A percentile compares a stretch with the other conserved stretches of the same genome.
These are phyloP conservation scores for Coccinonectria pachysandricola DNA, from an alignment of 2,329 filamentous ascomycete species.

Conservation along the genomic window DNA sequence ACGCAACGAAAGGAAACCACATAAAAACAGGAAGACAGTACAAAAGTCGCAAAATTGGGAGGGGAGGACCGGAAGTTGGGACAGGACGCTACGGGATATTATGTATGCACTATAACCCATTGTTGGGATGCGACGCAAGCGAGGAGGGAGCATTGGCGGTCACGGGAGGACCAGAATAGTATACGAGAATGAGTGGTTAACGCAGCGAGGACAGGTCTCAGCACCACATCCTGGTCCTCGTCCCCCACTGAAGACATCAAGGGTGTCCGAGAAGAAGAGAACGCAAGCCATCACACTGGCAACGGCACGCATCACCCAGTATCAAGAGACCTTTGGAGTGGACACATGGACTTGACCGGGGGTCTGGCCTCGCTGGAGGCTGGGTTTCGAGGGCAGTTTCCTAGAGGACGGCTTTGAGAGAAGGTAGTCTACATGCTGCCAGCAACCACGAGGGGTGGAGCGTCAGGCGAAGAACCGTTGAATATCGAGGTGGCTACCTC, in stretches of 20 bases:
- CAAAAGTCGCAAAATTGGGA: constrained; percentile 31
- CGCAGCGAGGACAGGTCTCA: constrained; percentile 4
- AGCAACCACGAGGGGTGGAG: too few relatives aligned
- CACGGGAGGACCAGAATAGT: constrained; percentile 20
- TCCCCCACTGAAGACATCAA: constrained; percentile 4
- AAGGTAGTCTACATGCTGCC: too few relatives aligned
- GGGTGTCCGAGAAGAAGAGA: constrained; percentile 10
- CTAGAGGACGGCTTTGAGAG: constrained; percentile 3
- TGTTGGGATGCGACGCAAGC: constrained; percentile 11
- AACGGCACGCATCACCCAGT: too few relatives aligned
- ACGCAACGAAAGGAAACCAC: too few relatives aligned
- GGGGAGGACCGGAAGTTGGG: constrained; percentile 21
- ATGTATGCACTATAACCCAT: constrained; percentile 32
- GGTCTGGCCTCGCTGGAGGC: constrained; percentile 4
- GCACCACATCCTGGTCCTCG: not conserved
- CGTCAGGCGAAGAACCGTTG: too few relatives aligned
- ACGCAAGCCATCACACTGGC: constrained; percentile 11
- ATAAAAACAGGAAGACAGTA: constrained; percentile 23
- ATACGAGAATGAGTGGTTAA: constrained; percentile 9
- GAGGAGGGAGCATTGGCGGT: constrained; percentile 11
- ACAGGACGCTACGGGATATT: constrained; percentile 37
- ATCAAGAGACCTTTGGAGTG: too few relatives aligned
- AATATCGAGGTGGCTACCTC: not conserved
- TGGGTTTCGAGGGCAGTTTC: constrained; percentile 3
- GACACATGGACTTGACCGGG: constrained; percentile 1